Evolutionary conservation across 2,329 filamentous ascomycete genomes (phyloP).

Genomic region (Colletotrichum filicis): DNA sequence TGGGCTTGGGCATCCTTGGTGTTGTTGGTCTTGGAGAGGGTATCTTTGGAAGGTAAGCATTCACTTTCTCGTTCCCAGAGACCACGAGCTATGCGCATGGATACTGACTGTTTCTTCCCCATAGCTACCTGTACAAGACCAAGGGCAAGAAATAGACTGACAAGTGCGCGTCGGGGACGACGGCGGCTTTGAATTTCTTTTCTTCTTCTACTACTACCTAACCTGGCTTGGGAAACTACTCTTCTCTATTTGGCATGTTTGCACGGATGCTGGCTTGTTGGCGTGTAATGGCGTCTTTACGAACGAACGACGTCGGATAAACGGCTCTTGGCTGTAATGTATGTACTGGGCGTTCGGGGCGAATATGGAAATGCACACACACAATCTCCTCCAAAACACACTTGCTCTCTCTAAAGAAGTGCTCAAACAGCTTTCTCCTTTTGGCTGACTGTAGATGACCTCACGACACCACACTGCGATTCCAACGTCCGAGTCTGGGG

Average conservation of each 20-base stretch:
- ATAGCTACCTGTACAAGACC: constrained; percentile 49
- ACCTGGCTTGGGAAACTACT: not conserved
- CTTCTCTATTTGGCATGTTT: constrained; percentile 28
- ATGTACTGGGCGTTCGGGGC: constrained; percentile 33
- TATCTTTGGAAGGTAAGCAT: constrained; percentile 58
- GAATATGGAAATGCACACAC: constrained; percentile 17
- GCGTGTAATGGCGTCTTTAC: constrained; percentile 25
- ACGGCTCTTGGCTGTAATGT: constrained; percentile 22
- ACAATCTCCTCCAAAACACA: constrained; percentile 24
- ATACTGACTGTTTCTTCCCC: not conserved
- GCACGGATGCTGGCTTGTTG: constrained; percentile 20
- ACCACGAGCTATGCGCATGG: too few species aligned
- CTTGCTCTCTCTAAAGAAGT: not conserved
- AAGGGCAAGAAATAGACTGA: constrained; percentile 44
- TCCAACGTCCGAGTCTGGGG: not conserved
- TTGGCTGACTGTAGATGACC: not conserved
- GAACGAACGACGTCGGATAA: constrained; percentile 15
- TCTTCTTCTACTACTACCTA: constrained; percentile 16
- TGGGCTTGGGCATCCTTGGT: constrained; percentile 62
- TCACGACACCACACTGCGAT: not conserved
- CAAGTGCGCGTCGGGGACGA: constrained; percentile 5
- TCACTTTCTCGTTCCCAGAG: constrained; percentile 15
- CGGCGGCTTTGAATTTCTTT: not conserved
- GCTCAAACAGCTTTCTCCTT: not conserved
- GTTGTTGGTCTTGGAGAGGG: constrained; percentile 62